phyloP scores from a whole-genome alignment of 164 flowering plant species.

The Echeveria elegans region DNA sequence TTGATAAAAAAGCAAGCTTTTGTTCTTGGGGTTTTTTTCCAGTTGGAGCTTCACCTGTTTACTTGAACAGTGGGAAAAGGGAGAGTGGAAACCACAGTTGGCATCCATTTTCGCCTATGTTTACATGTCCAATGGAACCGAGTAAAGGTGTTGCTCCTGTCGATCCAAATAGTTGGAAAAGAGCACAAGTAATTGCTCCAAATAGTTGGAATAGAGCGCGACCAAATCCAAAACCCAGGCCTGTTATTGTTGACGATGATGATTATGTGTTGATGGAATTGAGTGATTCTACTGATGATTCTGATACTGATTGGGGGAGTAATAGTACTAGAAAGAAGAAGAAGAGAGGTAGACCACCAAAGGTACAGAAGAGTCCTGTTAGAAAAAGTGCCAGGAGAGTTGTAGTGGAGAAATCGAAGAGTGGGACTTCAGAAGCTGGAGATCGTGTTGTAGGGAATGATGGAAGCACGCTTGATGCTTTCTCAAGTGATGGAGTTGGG shows the following conservation, averaged over 20 bases:
- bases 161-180: neutral
- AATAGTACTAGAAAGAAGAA: conserved; percentile 12
- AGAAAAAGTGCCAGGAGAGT: conserved; percentile 13
- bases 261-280: conserved; percentile 20
- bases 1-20: conserved; percentile 24
- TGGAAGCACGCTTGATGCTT: conserved; percentile 4
- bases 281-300: conserved; percentile 23
- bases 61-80: conserved; percentile 6
- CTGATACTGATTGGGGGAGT: conserved; percentile 25
- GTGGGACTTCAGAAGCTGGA: conserved; percentile 10
- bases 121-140: conserved; percentile 16
- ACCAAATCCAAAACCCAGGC: conserved; percentile 7
- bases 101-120: conserved; percentile 35
- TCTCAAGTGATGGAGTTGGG: conserved; percentile 8
- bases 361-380: conserved; percentile 11
- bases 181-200: too few relatives aligned
- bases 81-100: conserved; percentile 18
- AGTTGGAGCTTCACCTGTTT: conserved; percentile 29
- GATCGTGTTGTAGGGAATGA: conserved; percentile 11
- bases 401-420: conserved; percentile 14
- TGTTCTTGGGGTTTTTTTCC: conserved; percentile 63
- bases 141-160: neutral
- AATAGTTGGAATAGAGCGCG: too few relatives aligned
- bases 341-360: conserved; percentile 16
- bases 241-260: conserved; percentile 17